Base-by-base conservation (phyloP, 345 rosid species). In the Aquilaria malaccensis region DNA sequence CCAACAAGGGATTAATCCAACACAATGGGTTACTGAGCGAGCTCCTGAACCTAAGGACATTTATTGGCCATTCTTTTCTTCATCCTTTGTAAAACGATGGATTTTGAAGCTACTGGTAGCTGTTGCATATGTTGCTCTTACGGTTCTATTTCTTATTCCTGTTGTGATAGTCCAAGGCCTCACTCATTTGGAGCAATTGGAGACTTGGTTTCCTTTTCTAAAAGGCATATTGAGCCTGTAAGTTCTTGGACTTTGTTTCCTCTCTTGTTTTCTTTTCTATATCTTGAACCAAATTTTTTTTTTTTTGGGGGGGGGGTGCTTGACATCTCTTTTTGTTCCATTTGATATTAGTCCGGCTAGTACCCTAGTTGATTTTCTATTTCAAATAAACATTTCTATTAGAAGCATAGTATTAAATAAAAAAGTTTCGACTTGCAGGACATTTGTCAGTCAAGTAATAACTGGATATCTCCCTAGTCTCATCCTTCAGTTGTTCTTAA, bases 401-500 rank as follows among this genome's bases (percentile, higher is more conserved):
- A 22, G 22, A 22, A 22, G 22, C 22, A 22, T 22, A 22, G 22
- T 22, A 22, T 22, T 70, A 33, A 72, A 56, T 15, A 33, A 48
- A 31, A 53, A 50, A 46, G 61, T 55, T 64, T 59, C 69, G 67
- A 50, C 50, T 64, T 81, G 81, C 88, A 93, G 98, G 77, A 60
- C 82, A 49, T 67, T 85, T 32, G 74, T 87, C 51, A 84, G 86
- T 74, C 74, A 84, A 72, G 79, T 89, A 72, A 78, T 93, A 66
- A 89, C 96, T 2, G 97, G 97, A 79, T 89, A 93, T 74, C 89
- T 93, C 66, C 98, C 98, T 9, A 89, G 89, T 81, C 83, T 93
- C 41, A 63, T 87, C 61, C 89, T 93, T 55, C 84, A 81, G 59
- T 58, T 70, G 61, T 93, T 89, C 76, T 79, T 87, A 47, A 53